Evolutionary conservation across 2,329 filamentous ascomycete genomes (phyloP).

Genomic region (Penicillium italicum): DNA sequence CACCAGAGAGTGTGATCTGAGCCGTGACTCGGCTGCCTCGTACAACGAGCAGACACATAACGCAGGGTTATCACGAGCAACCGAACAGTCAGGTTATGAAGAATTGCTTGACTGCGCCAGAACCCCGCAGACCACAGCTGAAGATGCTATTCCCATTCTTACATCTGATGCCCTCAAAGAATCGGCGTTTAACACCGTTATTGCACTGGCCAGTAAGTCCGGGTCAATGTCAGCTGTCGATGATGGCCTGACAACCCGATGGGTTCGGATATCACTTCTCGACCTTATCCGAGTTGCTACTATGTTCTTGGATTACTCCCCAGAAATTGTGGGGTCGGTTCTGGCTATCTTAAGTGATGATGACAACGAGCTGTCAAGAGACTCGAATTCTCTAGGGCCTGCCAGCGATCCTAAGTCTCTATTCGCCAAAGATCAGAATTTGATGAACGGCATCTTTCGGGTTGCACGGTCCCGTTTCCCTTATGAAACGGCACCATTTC

Average conservation of each 20-base stretch:
- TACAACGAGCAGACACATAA: conserved; percentile 38
- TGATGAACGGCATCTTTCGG: conserved; percentile 60
- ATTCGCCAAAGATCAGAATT: conserved; percentile 55
- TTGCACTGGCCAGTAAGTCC: conserved; percentile 43
- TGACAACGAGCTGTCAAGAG: conserved; percentile 19
- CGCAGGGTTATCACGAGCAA: conserved; percentile 25
- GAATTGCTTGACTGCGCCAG: conserved; percentile 46
- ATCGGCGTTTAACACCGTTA: conserved; percentile 49
- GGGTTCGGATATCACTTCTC: conserved; percentile 62
- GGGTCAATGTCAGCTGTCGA: conserved; percentile 49
- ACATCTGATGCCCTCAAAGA: conserved; percentile 46
- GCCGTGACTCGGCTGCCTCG: conserved; percentile 34
- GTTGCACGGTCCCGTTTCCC: conserved; percentile 76
- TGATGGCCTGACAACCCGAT: conserved; percentile 56
- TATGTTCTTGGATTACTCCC: conserved; percentile 66
- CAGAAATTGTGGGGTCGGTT: conserved; percentile 65
- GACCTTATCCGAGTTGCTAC: conserved; percentile 67
- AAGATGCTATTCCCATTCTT: conserved; percentile 49
- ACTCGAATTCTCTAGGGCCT: conserved; percentile 15
- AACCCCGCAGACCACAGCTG: conserved; percentile 37
- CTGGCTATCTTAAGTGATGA: conserved; percentile 59
- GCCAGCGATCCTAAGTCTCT: conserved; percentile 44
- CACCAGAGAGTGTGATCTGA: conserved; percentile 24
- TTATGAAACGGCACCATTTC: conserved; percentile 76
- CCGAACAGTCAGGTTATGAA: conserved; percentile 46